A percentile compares a stretch with the other conserved stretches of the same genome.
Evolutionary conservation across 176 grass and related monocot species (phyloP).

Genomic region (Bonia amplexicaulis): DNA sequence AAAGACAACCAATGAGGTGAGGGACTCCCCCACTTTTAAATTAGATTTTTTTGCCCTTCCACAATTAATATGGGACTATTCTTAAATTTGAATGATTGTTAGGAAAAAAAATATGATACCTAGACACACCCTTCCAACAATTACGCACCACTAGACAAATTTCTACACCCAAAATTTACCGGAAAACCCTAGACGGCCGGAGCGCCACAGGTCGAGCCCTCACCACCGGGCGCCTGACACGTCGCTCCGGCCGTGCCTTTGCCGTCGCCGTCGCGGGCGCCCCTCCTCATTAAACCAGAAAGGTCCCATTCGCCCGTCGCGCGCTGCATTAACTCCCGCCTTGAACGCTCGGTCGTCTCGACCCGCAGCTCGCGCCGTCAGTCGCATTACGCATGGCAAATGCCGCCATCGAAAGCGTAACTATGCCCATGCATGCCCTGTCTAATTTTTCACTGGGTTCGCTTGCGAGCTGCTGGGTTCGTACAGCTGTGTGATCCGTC

Average conservation of each 20-base stretch:
- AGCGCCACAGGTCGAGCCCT: not conserved
- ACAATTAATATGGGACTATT: accelerated
- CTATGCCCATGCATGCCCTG: not conserved
- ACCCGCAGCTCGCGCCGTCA: not conserved
- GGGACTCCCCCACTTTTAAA: accelerated
- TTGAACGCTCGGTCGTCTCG: not conserved
- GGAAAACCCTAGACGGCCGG: not conserved
- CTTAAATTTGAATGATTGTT: no score
- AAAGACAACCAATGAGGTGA: no score
- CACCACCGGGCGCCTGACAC: not conserved
- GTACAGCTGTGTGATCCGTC: conserved; percentile 22
- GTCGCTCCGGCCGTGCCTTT: not conserved
- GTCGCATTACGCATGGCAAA: not conserved
- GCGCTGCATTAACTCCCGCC: not conserved
- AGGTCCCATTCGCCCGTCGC: not conserved
- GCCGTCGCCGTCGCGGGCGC: not conserved
- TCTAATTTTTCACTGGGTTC: not conserved
- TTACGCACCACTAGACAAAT: no score
- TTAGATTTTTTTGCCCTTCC: accelerated
- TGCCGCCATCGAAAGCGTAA: not conserved
- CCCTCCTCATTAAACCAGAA: not conserved
- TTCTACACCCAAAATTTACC: no score
- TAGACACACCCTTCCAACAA: no score
- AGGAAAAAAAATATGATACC: no score
- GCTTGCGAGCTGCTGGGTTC: not conserved